phyloP scores from a whole-genome alignment of 257 asterid genomes.

The Datura wrightii region DNA sequence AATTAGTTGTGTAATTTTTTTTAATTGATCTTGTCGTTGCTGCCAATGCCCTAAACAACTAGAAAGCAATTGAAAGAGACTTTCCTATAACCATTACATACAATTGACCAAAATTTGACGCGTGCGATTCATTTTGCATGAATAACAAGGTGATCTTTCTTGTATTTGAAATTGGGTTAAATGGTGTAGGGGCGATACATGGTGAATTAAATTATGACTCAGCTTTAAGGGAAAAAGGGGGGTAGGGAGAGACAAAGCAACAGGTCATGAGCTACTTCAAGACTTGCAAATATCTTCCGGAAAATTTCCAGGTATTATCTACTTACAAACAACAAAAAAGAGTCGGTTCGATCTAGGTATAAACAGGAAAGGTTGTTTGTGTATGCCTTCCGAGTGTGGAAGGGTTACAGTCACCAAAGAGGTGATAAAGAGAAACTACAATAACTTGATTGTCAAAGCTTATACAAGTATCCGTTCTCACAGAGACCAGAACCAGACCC shows the following conservation, averaged over 20 bases:
- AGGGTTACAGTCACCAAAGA: background rate
- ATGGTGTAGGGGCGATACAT: background rate
- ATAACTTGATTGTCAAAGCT: conserved; percentile 12
- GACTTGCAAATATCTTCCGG: background rate
- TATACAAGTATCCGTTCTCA: conserved; percentile 20
- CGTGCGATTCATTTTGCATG: too few species aligned
- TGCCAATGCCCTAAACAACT: background rate
- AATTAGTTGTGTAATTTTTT: background rate
- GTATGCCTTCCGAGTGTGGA: conserved; percentile 25
- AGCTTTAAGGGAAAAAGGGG: background rate
- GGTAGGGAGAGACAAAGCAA: background rate
- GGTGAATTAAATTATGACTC: background rate
- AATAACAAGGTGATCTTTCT: background rate
- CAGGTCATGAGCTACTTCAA: background rate
- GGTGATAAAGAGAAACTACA: background rate
- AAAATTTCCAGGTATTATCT: conserved; percentile 19
- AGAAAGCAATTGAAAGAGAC: background rate
- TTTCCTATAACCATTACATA: background rate
- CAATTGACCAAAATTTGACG: background rate
- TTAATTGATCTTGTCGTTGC: background rate
- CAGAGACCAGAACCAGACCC: conserved; percentile 15
- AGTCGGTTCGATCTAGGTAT: conserved; percentile 23
- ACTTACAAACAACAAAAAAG: conserved; percentile 24
- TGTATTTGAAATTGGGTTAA: background rate
- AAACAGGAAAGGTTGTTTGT: conserved; percentile 27